These are phyloP conservation scores for Asterella californica DNA, from an alignment of 225 moss, liverwort and hornwort species.

Conservation along the genomic window DNA sequence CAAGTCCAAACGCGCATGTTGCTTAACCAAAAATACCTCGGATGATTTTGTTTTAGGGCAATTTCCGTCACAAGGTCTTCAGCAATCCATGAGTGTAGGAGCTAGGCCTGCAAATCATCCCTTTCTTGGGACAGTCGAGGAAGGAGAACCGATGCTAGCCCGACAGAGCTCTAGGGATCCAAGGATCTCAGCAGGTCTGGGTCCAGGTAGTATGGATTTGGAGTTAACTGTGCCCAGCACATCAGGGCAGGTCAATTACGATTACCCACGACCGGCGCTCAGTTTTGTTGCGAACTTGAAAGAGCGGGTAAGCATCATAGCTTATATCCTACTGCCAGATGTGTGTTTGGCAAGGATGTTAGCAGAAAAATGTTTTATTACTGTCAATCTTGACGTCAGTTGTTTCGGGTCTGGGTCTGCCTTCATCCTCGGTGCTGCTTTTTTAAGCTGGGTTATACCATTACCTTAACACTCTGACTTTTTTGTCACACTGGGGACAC, in stretches of 20 bases:
- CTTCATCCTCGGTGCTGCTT: background rate
- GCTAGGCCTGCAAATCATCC: conserved; percentile 37
- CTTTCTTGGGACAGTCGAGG: conserved; percentile 57
- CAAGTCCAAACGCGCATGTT: background rate
- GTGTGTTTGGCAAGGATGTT: background rate
- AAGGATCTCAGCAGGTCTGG: conserved; percentile 73
- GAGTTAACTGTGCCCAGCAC: conserved; percentile 80
- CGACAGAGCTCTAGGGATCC: conserved; percentile 74
- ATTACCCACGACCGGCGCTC: conserved; percentile 47
- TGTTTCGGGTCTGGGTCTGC: background rate
- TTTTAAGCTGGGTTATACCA: background rate
- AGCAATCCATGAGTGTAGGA: conserved; percentile 35
- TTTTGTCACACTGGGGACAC: background rate
- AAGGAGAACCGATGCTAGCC: conserved; percentile 49
- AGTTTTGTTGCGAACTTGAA: conserved; percentile 84
- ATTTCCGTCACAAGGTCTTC: conserved; percentile 37
- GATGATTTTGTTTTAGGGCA: conserved; percentile 20
- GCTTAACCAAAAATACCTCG: background rate
- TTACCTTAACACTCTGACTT: background rate
- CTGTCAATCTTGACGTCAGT: background rate
- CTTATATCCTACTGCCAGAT: background rate
- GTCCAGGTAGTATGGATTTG: conserved; percentile 57
- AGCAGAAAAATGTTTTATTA: background rate
- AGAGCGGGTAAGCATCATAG: conserved; percentile 51
- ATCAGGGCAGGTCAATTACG: conserved; percentile 70